Evolutionary conservation across 73 alveolate genomes (phyloP), one percentile per base, ranked within the genome.

Genomic region (Paramecium tetraurelia): DNA sequence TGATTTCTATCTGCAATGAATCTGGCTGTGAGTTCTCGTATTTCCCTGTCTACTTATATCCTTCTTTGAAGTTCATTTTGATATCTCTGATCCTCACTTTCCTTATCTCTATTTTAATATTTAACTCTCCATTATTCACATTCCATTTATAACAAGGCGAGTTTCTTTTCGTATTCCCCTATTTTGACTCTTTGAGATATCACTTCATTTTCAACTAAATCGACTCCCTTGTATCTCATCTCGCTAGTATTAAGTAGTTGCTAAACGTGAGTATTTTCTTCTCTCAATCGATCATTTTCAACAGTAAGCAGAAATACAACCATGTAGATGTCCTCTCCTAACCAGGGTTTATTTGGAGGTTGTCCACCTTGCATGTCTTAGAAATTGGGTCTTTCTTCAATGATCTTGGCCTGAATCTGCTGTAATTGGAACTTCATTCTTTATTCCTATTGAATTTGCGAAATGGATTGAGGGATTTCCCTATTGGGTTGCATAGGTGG

Each of bases 1-100:
- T 80, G 57, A 80, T 80, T 80, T 80, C 90, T 80, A 80, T 80
- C 90, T 10, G 70, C 48, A 14, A 80, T 80, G 29, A 80, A 80
- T 80, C 72, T 41, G 5, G 90, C 90, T 44, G 90, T 80, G 10
- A 80, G 44, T 48, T 80, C 90, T 80, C 90, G 0, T 7, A 80
- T 80, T 80, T 80, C 90, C 46, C 90, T 21, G 46, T 80, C 90
- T 7, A 80, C 24, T 35, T 41, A 18, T 3, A 80, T 41, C 21
- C 90, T 41, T 40, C 76, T 40, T 46, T 41, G 46, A 9, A 80
- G 50, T 24, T 80, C 90, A 41, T 80, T 41, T 46, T 80, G 48
- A 80, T 80, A 80, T 80, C 90, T 80, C 12, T 22, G 8, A 80
- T 80, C 90, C 29, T 80, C 90, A 44, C 50, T 80, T 41, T 80